These are phyloP conservation scores for Ceratobasidium sp. DNA, from an alignment of 1,284 basidiomycete genomes.

Conservation along the genomic window DNA sequence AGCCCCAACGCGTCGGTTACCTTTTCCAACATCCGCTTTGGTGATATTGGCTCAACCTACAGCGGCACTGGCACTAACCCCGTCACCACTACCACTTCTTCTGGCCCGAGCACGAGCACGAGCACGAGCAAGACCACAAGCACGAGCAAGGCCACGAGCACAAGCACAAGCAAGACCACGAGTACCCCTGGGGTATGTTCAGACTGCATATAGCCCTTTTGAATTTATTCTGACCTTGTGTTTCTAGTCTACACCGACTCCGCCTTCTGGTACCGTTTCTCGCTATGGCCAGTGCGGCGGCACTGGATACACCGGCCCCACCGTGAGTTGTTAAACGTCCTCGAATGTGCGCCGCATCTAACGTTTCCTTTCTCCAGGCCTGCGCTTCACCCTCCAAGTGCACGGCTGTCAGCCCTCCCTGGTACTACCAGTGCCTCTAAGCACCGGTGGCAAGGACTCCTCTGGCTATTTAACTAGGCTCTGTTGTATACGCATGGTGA, in stretches of 20 bases:
- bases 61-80: slow-evolving; percentile 62
- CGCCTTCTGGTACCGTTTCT: slow-evolving; percentile 7
- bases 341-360: too few relatives aligned
- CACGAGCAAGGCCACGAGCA: neutral
- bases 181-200: slow-evolving; percentile 7
- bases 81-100: slow-evolving; percentile 27
- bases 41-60: slow-evolving; percentile 49
- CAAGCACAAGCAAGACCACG: neutral
- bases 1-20: slow-evolving; percentile 48
- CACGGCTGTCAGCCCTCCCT: neutral
- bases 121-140: neutral
- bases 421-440: slow-evolving; percentile 40
- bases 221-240: neutral
- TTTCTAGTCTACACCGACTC: neutral
- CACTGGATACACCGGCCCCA: neutral
- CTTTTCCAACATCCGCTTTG: slow-evolving; percentile 55
- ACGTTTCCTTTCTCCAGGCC: neutral
- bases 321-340: too few relatives aligned
- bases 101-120: neutral
- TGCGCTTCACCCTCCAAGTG: slow-evolving; percentile 21
- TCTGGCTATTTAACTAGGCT: too few relatives aligned
- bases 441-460: neutral
- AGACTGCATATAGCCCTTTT: neutral
- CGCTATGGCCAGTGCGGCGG: slow-evolving; percentile 31
- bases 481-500: too few relatives aligned